These are phyloP conservation scores for Diaporthe citrichinensis DNA, from an alignment of 2,329 filamentous ascomycete species.

Conservation along the genomic window DNA sequence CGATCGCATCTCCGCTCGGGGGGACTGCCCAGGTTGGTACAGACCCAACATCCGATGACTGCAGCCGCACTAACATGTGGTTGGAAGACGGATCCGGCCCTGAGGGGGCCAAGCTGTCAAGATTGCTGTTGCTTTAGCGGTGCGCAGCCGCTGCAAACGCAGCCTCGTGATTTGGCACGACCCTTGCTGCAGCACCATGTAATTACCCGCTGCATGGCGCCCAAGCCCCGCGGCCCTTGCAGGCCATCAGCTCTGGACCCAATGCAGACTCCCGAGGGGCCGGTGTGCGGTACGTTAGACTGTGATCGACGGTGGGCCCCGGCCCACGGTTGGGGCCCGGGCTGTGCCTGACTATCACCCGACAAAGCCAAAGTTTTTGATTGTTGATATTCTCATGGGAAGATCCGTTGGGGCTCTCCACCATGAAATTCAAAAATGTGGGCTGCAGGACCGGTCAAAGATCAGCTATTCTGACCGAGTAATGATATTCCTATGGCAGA, in stretches of 20 bases:
- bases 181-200: not conserved
- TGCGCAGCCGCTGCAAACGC: conserved; percentile 17
- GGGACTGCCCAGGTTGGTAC: not conserved
- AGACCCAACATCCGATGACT: not conserved
- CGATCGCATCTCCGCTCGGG: conserved; percentile 20
- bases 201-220: conserved; percentile 28
- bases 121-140: not conserved
- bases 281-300: not conserved
- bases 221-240: conserved; percentile 17
- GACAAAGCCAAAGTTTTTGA: not conserved
- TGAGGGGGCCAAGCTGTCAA: conserved; percentile 10
- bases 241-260: not conserved
- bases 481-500: not conserved
- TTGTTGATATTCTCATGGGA: not conserved
- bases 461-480: not conserved
- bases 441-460: conserved; percentile 21
- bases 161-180: conserved; percentile 25
- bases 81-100: not conserved
- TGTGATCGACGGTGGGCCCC: conserved; percentile 5
- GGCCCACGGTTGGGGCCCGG: not conserved
- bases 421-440: not conserved
- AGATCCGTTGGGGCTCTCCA: conserved; percentile 12
- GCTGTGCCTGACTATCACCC: conserved; percentile 24
- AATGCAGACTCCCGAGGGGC: not conserved
- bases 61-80: not conserved